Evolutionary conservation across 176 grass and related monocot genomes (phyloP), one percentile per base, ranked within the genome.

Genomic region (Eremochloa ophiuroides): DNA sequence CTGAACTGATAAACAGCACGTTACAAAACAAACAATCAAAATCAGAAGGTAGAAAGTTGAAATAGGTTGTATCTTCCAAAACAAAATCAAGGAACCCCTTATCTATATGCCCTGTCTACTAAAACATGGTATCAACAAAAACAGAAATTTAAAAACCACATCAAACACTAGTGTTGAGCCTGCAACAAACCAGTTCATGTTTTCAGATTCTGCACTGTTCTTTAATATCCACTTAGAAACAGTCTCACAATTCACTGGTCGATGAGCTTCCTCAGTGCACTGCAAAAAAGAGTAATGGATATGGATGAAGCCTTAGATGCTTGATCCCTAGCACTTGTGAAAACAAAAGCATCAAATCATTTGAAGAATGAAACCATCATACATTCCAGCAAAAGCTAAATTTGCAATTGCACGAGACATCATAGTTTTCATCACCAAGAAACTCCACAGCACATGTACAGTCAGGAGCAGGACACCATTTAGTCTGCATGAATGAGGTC

Each of bases 151-250:
- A 20, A 58, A 74, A 34, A 58, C 39, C 17, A 38, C 35, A 79
- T 79, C 47, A 48, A 66, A 61, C 46, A 14, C 37, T 44, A 72
- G 55, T 7, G 25, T 44, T 77, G 31, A 83, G 46, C 9, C 6
- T 66, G 47, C 27, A 50, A 88, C 87, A 71, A 81, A 99, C 96
- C 96, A 99, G 70, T 95, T 99, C 93, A 95, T 95, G 83, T 95
- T 99, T 84, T 99, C 96, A 67, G 96, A 99, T 79, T 99, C 96
- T 3, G 93, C 92, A n/a, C 93, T 95, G 66, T 99, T 99, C 75
- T 99, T 95, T 66, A 93, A 73, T 73, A 95, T 80, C 96, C 96
- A 99, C 73, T 87, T 95, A 18, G 86, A 79, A 70, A 95, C 93
- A 69, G 91, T 99, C 71, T 61, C 85, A 13, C 96, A 99, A 62